Evolutionary conservation across 805 yeast species (phyloP).

Genomic region (Suhomyces canberraensis): DNA sequence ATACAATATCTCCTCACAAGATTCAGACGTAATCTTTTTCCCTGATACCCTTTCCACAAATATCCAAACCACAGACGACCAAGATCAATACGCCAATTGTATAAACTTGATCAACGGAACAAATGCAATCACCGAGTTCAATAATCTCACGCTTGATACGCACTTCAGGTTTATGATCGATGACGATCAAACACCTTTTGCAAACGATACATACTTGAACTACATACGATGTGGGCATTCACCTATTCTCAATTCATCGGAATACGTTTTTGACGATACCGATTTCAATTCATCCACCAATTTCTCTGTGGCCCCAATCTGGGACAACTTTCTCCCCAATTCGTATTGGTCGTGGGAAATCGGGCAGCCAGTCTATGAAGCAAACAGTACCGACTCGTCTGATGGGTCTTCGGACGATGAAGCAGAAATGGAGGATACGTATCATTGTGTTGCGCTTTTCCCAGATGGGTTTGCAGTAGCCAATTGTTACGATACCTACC

Average conservation of each 20-base stretch:
- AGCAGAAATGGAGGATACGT: slow-evolving; percentile 19
- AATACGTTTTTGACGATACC: slow-evolving; percentile 6
- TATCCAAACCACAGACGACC: slow-evolving; percentile 2
- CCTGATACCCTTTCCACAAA: slow-evolving; percentile 2
- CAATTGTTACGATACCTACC: slow-evolving; percentile 57
- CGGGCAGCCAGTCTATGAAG: slow-evolving; percentile 44
- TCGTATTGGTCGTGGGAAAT: slow-evolving; percentile 76
- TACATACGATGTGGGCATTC: slow-evolving; percentile 58
- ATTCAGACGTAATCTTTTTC: slow-evolving; percentile 18
- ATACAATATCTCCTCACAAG: slow-evolving; percentile 23
- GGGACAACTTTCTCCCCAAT: slow-evolving; percentile 23
- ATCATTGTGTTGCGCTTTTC: slow-evolving; percentile 41
- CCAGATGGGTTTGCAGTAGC: slow-evolving; percentile 58
- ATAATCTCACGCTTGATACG: slow-evolving; percentile 12
- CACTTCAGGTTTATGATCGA: slow-evolving; percentile 36
- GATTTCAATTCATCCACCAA: neutral
- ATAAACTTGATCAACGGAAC: neutral
- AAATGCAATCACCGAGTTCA: slow-evolving; percentile 5
- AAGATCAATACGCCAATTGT: slow-evolving; percentile 1
- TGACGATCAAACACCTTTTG: slow-evolving; percentile 32
- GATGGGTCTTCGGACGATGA: neutral
- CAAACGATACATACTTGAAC: slow-evolving; percentile 31
- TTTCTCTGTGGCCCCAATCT: slow-evolving; percentile 22
- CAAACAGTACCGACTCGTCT: neutral
- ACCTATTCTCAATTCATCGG: slow-evolving; percentile 53